Evolutionary conservation across 768 basidiomycete species (phyloP), one percentile per base, ranked within the genome.

Genomic region (Hericium rajendrae): DNA sequence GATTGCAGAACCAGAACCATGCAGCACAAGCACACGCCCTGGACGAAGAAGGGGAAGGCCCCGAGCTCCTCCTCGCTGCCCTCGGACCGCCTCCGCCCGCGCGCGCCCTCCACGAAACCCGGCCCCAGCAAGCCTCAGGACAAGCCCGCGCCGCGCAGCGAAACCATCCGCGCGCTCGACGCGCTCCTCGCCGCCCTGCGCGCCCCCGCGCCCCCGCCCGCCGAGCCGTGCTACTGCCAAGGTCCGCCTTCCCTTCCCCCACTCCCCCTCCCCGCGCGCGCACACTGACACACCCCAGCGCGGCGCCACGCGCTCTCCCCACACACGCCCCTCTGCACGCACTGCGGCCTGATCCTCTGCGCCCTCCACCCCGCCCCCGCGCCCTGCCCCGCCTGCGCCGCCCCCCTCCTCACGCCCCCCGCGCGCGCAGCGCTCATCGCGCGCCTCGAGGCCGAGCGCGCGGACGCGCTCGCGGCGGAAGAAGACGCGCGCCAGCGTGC

Each of bases 311-410:
- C 48, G 2, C 37, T 53, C 37, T 61, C 59, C 2, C 54, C 57
- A 32, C 56, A 61, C 57, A 62, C 57, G 0, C 62, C 62, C n/a
- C 22, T 62, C 37, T 62, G 62, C 57, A 52, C 40, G 8, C 3
- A 40, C 8, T 62, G 62, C 52, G 62, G 62, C 6, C 60, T 62
- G 26, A n/a, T 61, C 26, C 60, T 62, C 51, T 62, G 62, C 41
- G 18, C 54, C 10, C 37, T 58, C 0, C 60, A 62, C 18, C 40
- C 13, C 2, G 50, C 60, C 5, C n/a, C 61, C 43, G 53, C 50
- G 0, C 51, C 57, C 20, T 62, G 62, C 57, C 60, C 62, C 1
- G 40, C 54, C 39, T 62, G 60, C 57, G 1, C 22, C 24, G 2
- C 38, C 10, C 48, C 48, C 22, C 57, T 62, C 22, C 60, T 62